Conservation (phyloP, 1,284 basidiomycete species). For the Ustilago esculenta region DNA sequence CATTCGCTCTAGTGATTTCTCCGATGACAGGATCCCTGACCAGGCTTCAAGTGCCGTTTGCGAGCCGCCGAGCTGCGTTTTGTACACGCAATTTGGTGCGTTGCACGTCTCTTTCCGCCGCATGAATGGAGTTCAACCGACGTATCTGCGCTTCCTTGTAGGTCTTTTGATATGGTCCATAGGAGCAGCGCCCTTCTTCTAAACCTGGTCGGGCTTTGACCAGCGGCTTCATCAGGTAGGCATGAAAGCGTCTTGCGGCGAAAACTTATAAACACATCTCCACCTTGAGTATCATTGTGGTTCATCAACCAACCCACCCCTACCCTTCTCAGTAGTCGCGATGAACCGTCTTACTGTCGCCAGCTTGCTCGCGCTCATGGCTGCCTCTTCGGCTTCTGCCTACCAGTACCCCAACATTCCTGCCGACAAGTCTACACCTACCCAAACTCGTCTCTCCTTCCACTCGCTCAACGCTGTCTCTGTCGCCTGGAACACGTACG, state of each 20-base stretch:
- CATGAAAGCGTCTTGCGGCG: neutral
- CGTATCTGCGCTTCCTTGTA: neutral
- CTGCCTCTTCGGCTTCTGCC: slow-evolving; percentile 1
- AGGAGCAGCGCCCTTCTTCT: too few relatives aligned
- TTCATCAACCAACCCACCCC: neutral
- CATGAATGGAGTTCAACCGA: neutral
- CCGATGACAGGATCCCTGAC: too few relatives aligned
- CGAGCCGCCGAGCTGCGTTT: too few relatives aligned
- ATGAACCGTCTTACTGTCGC: slow-evolving; percentile 20
- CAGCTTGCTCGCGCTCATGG: slow-evolving; percentile 13
- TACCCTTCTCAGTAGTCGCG: neutral
- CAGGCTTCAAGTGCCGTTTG: too few relatives aligned
- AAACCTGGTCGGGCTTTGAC: too few relatives aligned
- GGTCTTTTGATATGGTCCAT: too few relatives aligned
- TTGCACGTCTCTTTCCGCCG: neutral
- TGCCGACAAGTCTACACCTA: slow-evolving; percentile 49
- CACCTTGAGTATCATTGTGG: too few relatives aligned
- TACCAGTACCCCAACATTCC: slow-evolving; percentile 35
- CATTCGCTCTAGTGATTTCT: too few relatives aligned
- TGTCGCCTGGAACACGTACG: slow-evolving; percentile 55
- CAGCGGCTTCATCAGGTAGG: too few relatives aligned
- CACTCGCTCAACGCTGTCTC: slow-evolving; percentile 39
- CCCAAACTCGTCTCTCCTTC: slow-evolving; percentile 44
- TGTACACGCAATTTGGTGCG: too few relatives aligned
- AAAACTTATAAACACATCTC: slow-evolving; percentile 7